Percentiles rank a stretch among this genome's conserved stretches.
These are phyloP conservation scores for Houttuynia cordata DNA, from an alignment of 164 flowering plant genomes.

Conservation along the genomic window DNA sequence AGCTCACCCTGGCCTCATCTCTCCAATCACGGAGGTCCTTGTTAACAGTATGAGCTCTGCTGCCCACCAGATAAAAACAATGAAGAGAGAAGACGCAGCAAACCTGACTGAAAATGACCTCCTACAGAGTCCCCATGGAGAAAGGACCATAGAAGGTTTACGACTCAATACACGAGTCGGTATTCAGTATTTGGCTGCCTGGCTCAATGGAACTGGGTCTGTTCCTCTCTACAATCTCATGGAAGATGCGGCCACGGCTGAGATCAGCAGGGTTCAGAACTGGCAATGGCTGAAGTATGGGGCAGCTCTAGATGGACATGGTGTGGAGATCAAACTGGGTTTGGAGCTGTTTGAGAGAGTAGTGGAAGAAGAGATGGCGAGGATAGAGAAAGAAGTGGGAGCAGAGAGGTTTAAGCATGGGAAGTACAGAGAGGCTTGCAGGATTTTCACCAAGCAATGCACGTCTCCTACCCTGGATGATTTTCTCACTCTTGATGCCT, in stretches of 20 bases:
- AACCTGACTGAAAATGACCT: conserved; percentile 60
- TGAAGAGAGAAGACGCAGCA: conserved; percentile 54
- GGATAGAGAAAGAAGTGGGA: conserved; percentile 73
- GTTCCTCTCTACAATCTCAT: conserved; percentile 92
- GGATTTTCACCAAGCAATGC: conserved; percentile 68
- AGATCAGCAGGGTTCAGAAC: conserved; percentile 84
- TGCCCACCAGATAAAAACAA: conserved; percentile 54
- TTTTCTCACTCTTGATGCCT: conserved; percentile 78
- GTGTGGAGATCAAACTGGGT: conserved; percentile 46
- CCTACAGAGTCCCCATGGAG: conserved; percentile 56
- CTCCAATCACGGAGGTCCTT: conserved; percentile 63
- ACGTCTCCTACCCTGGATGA: conserved; percentile 52
- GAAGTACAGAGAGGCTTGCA: conserved; percentile 61
- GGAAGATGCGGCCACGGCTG: conserved; percentile 97
- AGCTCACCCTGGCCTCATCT: conserved; percentile 87
- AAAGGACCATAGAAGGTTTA: conserved; percentile 70
- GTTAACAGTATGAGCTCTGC: conserved; percentile 40
- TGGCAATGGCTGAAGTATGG: conserved; percentile 90
- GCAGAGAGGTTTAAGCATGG: conserved; percentile 51
- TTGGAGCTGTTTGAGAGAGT: conserved; percentile 61
- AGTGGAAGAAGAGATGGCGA: conserved; percentile 79
- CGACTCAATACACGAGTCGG: conserved; percentile 83
- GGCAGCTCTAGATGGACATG: conserved; percentile 67
- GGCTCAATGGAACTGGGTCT: conserved; percentile 83
- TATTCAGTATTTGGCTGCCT: conserved; percentile 80